Evolutionary conservation across 345 rosid genomes (phyloP), one percentile per base, ranked within the genome.

Genomic region (Boechera stricta): DNA sequence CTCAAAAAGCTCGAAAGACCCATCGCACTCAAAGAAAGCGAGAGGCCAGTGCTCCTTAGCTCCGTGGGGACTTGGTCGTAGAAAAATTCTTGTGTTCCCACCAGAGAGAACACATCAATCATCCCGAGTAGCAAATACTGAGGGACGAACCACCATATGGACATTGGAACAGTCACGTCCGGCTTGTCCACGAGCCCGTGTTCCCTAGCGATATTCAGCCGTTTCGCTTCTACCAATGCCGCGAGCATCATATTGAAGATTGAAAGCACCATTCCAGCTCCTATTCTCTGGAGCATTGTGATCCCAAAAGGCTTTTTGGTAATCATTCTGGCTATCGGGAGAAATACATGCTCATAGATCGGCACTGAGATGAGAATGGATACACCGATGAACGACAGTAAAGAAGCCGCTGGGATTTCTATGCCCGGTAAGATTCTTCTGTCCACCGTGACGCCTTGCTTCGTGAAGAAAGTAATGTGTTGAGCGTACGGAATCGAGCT

Each of bases 361-460:
- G 93, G 88, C 41, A 90, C 82, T 8, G 82, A 29, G 38, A 87
- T 10, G 59, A 94, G 84, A 74, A 90, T 88, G 5, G 90, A 82
- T 54, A 94, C 28, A 51, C 94, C 92, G 0, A 82, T 74, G 8
- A 94, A 67, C 52, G 86, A 82, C 61, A 84, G 87, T 29, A 93
- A 87, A 4, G 90, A 86, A 9, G 94, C 97, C 0, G 98, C 85
- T 0, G 96, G 89, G 26, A 91, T 56, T 21, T 72, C 72, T 57
- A 93, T 84, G 39, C 81, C 64, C 13, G 87, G 80, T 10, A 86
- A 88, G 39, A 88, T 77, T 12, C 85, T 66, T 51, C 88, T 75
- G 73, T 64, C 33, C 81, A 93, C 85, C 9, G 94, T 86, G 67
- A 84, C 81, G 10, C 87, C 97, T 84, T 94, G 97, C 82, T 91